Percentiles rank a stretch among this genome's conserved stretches.
phyloP scores from a whole-genome alignment of 352 stramenopile species.

The Globisporangium echinulatum region DNA sequence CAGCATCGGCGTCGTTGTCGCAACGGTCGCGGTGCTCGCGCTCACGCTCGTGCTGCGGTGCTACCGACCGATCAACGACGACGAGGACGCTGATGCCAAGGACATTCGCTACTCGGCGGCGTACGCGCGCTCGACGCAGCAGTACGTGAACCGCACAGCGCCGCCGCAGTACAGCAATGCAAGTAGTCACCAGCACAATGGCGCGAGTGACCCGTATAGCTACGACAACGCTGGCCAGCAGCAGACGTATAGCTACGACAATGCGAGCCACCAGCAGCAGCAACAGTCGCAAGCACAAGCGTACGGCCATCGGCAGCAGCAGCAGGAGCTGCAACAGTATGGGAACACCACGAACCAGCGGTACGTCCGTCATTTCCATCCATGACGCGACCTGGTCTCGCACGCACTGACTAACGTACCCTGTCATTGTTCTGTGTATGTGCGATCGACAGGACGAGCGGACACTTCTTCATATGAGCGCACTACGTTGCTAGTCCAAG shows the following conservation, averaged over 20 bases:
- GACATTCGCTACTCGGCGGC: constrained; percentile 1
- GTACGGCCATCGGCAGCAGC: too few species aligned
- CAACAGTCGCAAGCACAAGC: background rate
- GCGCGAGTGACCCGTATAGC: constrained; percentile 12
- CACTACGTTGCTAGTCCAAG: too few species aligned
- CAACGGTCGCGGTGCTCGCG: constrained; percentile 36
- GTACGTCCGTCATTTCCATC: constrained; percentile 1
- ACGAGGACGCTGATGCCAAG: constrained; percentile 6
- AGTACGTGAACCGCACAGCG: background rate
- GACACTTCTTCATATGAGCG: too few species aligned
- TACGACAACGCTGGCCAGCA: constrained; percentile 15
- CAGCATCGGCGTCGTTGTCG: constrained; percentile 47
- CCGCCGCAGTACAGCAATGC: constrained; percentile 11
- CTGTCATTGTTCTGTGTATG: background rate
- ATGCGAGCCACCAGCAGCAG: background rate
- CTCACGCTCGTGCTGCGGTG: constrained; percentile 55
- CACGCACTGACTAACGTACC: background rate
- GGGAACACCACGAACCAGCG: constrained; percentile 3
- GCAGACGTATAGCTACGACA: constrained; percentile 16
- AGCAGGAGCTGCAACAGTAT: background rate
- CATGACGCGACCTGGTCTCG: background rate
- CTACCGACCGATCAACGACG: constrained; percentile 20
- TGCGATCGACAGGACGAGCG: too few species aligned
- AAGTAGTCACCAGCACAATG: constrained; percentile 12
- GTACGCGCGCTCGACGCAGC: constrained; percentile 5